These are phyloP conservation scores for Agaricales sp. DNA, from an alignment of 1,284 basidiomycete genomes.

Conservation along the genomic window DNA sequence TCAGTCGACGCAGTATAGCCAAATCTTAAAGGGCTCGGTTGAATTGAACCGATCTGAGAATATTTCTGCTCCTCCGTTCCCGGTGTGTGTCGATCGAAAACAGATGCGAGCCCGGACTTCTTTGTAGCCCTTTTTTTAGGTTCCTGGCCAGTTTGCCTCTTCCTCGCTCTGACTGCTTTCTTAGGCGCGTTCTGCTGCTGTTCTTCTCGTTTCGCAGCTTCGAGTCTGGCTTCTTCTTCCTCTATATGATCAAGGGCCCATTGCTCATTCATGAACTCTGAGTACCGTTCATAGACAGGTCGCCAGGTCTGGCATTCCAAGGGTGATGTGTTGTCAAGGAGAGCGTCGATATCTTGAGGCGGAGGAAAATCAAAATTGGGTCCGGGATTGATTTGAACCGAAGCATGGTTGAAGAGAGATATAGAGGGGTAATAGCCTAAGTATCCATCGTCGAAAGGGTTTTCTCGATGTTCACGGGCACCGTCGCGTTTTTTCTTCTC, in stretches of 20 bases:
- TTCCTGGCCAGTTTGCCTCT: constrained; percentile 39
- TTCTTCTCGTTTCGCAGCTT: constrained; percentile 26
- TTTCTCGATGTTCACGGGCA: constrained; percentile 66
- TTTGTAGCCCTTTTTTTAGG: constrained; percentile 26
- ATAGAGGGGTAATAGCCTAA: constrained; percentile 95
- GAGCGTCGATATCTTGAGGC: constrained; percentile 57
- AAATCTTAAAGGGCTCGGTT: constrained; percentile 12
- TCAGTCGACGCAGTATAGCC: constrained; percentile 1
- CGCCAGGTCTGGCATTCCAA: constrained; percentile 46
- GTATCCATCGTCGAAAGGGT: constrained; percentile 88
- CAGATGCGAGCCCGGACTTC: not conserved
- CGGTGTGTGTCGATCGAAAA: not conserved
- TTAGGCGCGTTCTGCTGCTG: constrained; percentile 38
- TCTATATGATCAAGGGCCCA: constrained; percentile 60
- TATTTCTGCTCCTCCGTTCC: constrained; percentile 8
- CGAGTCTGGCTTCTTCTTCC: constrained; percentile 47
- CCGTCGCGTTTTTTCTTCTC: constrained; percentile 54
- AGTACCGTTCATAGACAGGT: constrained; percentile 67
- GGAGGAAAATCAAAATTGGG: constrained; percentile 79
- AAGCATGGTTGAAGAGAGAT: constrained; percentile 87
- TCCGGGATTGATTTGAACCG: constrained; percentile 80
- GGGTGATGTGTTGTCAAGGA: constrained; percentile 28
- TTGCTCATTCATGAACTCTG: constrained; percentile 72
- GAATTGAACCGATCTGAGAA: constrained; percentile 11
- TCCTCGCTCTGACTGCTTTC: constrained; percentile 37